phyloP scores from a whole-genome alignment of 2,329 filamentous ascomycete genomes.

The Akanthomyces uredinophilus region DNA sequence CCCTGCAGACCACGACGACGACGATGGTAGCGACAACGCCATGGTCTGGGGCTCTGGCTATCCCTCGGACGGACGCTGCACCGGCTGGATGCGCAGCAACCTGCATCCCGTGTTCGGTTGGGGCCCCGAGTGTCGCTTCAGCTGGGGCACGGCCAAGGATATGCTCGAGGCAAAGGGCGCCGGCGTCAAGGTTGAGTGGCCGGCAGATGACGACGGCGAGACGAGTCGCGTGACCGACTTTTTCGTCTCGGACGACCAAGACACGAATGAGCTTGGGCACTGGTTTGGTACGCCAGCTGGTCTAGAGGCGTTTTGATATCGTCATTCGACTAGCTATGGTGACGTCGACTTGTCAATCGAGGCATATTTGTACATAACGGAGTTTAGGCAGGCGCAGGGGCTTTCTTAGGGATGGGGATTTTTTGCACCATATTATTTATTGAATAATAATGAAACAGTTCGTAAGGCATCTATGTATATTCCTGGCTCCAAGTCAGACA shows the following conservation, averaged over 20 bases:
- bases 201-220: constrained; percentile 64
- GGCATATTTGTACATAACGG: not conserved
- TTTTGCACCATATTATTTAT: not conserved
- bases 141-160: constrained; percentile 93
- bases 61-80: constrained; percentile 78
- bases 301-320: constrained; percentile 61
- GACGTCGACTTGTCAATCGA: not conserved
- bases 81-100: constrained; percentile 73
- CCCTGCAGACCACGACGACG: constrained; percentile 25
- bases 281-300: constrained; percentile 79
- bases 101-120: constrained; percentile 95
- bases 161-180: constrained; percentile 73
- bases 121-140: constrained; percentile 89
- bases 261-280: constrained; percentile 61
- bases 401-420: not conserved
- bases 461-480: constrained; percentile 8
- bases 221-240: constrained; percentile 71
- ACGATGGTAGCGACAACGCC: constrained; percentile 34
- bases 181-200: constrained; percentile 78
- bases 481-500: constrained; percentile 5
- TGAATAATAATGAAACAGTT: constrained; percentile 2
- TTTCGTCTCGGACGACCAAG: constrained; percentile 45
- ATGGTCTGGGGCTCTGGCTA: constrained; percentile 86
- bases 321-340: not conserved
- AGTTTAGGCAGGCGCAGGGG: not conserved